phyloP scores from a whole-genome alignment of 2,329 filamentous ascomycete genomes.

The Colletotrichum salicis region DNA sequence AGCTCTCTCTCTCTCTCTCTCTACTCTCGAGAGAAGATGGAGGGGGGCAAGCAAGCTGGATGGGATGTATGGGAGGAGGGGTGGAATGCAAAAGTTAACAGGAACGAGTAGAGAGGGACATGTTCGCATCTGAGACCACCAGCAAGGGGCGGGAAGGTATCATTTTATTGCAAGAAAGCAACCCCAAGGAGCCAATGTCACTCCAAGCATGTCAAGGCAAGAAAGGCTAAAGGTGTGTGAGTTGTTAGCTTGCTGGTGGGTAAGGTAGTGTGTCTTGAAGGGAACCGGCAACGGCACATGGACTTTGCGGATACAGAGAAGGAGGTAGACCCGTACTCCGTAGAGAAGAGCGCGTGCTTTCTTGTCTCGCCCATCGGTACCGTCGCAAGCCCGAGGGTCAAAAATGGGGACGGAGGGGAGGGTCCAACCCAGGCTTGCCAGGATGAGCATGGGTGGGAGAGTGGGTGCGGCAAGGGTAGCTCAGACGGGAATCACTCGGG shows the following conservation, averaged over 20 bases:
- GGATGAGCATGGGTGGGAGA: constrained; percentile 22
- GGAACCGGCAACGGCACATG: not conserved
- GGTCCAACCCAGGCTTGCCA: constrained; percentile 2
- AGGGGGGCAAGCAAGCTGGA: constrained; percentile 11
- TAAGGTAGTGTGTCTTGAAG: not conserved
- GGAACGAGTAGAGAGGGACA: not conserved
- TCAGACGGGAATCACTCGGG: constrained; percentile 31
- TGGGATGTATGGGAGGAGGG: constrained; percentile 3
- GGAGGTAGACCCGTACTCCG: too few relatives aligned
- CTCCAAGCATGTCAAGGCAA: not conserved
- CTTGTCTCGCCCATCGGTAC: constrained; percentile 31
- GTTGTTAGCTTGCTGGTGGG: not conserved
- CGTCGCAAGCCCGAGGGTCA: constrained; percentile 30
- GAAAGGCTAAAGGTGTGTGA: not conserved
- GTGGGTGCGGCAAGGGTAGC: constrained; percentile 32
- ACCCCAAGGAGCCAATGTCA: not conserved
- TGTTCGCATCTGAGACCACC: constrained; percentile 24
- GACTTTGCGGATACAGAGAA: constrained; percentile 3
- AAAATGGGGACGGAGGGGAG: constrained; percentile 20
- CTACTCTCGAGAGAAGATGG: constrained; percentile 6
- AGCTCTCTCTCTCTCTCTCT: constrained; percentile 10
- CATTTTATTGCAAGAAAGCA: constrained; percentile 22
- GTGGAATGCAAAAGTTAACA: constrained; percentile 29
- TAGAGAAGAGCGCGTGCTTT: constrained; percentile 19
- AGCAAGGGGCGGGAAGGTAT: constrained; percentile 24